Percentiles rank a stretch among this genome's conserved stretches.
phyloP scores from a whole-genome alignment of 83 land plant species.

The Picea engelmannii region DNA sequence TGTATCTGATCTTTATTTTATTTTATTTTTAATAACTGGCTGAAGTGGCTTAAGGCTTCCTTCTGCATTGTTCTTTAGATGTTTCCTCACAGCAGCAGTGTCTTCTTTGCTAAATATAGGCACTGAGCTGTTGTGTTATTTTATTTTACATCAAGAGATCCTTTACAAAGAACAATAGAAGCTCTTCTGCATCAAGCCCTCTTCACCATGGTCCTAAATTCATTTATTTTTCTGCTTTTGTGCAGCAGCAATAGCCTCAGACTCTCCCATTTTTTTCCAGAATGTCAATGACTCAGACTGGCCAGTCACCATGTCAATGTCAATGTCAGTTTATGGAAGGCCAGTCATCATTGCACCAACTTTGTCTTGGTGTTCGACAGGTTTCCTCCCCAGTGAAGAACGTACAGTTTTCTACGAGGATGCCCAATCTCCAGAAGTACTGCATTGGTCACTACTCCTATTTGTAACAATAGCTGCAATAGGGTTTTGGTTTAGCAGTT shows the following conservation, averaged over 20 bases:
- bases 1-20: slow-evolving; percentile 28
- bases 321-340: slow-evolving; percentile 54
- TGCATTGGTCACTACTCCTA: slow-evolving; percentile 87
- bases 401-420: slow-evolving; percentile 86
- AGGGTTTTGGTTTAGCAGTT: slow-evolving; percentile 71
- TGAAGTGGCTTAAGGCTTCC: slow-evolving; percentile 27
- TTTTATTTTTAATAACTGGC: slow-evolving; percentile 18
- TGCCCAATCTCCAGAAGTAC: slow-evolving; percentile 92
- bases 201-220: slow-evolving; percentile 70
- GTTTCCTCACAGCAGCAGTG: slow-evolving; percentile 19
- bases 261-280: slow-evolving; percentile 72
- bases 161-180: slow-evolving; percentile 53
- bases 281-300: slow-evolving; percentile 80
- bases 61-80: slow-evolving; percentile 6
- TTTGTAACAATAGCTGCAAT: slow-evolving; percentile 80
- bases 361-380: slow-evolving; percentile 84
- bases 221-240: slow-evolving; percentile 81
- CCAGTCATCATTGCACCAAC: slow-evolving; percentile 98
- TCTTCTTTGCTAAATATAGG: slow-evolving; percentile 71
- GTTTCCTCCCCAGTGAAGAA: background rate
- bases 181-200: slow-evolving; percentile 72
- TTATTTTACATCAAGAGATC: slow-evolving; percentile 41
- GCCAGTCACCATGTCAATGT: no score
- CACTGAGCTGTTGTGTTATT: slow-evolving; percentile 77
- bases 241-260: slow-evolving; percentile 66